These are phyloP conservation scores for Shiraia sp. DNA, from an alignment of 2,329 filamentous ascomycete genomes.

Conservation along the genomic window DNA sequence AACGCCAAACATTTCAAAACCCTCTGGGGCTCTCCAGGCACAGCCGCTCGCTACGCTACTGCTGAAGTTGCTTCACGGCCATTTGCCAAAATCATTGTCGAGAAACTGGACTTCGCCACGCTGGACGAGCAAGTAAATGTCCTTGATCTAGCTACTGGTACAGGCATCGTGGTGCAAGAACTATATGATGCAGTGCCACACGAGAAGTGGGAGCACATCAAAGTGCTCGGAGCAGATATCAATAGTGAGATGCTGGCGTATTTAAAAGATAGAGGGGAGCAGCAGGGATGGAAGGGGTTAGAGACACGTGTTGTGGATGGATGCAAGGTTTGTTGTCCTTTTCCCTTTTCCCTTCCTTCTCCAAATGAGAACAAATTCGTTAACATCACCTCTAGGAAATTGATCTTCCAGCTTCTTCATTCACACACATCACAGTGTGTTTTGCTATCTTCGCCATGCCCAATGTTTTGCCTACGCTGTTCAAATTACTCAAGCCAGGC, in stretches of 20 bases:
- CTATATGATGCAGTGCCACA: conserved; percentile 18
- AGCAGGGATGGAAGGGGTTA: conserved; percentile 23
- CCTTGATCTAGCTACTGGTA: conserved; percentile 32
- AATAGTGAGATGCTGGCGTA: conserved; percentile 25
- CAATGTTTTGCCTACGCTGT: conserved; percentile 4
- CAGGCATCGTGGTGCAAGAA: conserved; percentile 23
- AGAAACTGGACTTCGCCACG: conserved; percentile 6
- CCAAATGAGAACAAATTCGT: neutral
- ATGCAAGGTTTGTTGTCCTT: conserved; percentile 5
- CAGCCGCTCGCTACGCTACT: conserved; percentile 21
- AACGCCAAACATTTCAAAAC: neutral
- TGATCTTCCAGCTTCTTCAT: conserved; percentile 12
- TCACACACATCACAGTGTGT: conserved; percentile 27
- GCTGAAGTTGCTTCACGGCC: conserved; percentile 25
- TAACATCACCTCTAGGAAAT: conserved; percentile 7
- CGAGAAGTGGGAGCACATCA: conserved; percentile 16
- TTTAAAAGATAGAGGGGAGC: conserved; percentile 12
- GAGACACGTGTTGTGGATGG: conserved; percentile 22
- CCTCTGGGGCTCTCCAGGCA: conserved; percentile 8
- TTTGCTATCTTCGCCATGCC: conserved; percentile 27
- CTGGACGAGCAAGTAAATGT: conserved; percentile 8
- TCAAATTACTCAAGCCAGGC: conserved; percentile 8
- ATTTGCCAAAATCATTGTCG: conserved; percentile 18
- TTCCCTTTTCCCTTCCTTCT: neutral
- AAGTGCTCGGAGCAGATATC: conserved; percentile 27